Conservation (phyloP, 2,329 filamentous ascomycete species). For the Xylaria sp. region DNA sequence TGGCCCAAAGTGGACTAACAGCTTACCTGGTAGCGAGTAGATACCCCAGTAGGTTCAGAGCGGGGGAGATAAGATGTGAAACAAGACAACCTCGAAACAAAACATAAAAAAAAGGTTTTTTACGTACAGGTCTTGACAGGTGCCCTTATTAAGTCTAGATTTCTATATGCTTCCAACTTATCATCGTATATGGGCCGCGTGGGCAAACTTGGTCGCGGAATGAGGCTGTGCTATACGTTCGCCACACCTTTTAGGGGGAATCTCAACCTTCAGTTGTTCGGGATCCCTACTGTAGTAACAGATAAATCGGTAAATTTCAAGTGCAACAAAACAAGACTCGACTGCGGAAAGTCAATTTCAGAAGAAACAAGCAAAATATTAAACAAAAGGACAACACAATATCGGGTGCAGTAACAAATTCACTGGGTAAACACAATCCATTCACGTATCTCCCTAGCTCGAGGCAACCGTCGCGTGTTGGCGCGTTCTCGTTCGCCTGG, state of each 20-base stretch:
- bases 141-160: slow-evolving; percentile 5
- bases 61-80: background rate
- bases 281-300: background rate
- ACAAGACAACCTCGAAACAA: slow-evolving; percentile 6
- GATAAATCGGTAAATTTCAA: background rate
- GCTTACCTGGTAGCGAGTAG: background rate
- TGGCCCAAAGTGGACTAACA: slow-evolving; percentile 1
- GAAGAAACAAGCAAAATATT: background rate
- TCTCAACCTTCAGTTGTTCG: too few relatives aligned
- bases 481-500: slow-evolving; percentile 39
- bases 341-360: background rate
- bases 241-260: slow-evolving; percentile 11
- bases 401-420: background rate
- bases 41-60: background rate
- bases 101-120: background rate
- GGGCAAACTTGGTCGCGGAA: background rate
- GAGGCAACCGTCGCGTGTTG: slow-evolving; percentile 33
- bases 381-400: background rate
- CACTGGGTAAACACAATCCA: slow-evolving; percentile 12
- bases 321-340: background rate
- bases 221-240: slow-evolving; percentile 31
- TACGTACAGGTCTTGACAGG: slow-evolving; percentile 22
- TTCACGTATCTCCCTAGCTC: background rate
- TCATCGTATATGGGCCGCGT: slow-evolving; percentile 19
- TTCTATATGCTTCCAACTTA: background rate